Conservation (phyloP, 371 early-diverging fungal species). For the Apophysomyces trapeziformis region DNA sequence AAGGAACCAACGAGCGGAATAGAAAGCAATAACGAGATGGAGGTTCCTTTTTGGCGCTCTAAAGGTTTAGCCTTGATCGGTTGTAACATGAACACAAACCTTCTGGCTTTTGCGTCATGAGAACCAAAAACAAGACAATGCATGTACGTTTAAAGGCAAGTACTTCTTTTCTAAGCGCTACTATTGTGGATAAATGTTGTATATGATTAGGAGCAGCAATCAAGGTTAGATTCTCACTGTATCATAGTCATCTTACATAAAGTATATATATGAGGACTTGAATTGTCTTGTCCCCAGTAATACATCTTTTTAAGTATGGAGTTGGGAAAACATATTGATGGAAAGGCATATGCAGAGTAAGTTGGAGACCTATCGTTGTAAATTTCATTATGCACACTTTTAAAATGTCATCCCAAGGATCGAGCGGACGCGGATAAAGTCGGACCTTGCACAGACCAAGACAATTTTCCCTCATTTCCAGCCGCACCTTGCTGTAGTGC, state of each 20-base stretch:
- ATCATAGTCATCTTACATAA: too few relatives aligned
- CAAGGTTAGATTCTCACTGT: background rate
- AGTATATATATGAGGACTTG: too few relatives aligned
- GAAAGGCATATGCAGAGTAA: slow-evolving; percentile 72
- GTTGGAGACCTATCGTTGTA: slow-evolving; percentile 8
- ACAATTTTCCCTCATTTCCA: slow-evolving; percentile 61
- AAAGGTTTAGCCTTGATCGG: slow-evolving; percentile 4
- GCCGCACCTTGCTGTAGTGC: slow-evolving; percentile 86
- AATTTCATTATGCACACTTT: background rate
- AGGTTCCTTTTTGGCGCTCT: background rate
- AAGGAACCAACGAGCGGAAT: background rate
- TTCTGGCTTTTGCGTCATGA: too few relatives aligned
- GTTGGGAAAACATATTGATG: slow-evolving; percentile 50
- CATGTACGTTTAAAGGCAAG: background rate
- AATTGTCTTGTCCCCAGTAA: too few relatives aligned
- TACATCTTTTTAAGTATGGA: too few relatives aligned
- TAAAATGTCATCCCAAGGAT: slow-evolving; percentile 30
- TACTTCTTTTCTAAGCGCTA: background rate
- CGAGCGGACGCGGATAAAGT: slow-evolving; percentile 62
- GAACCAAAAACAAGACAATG: background rate
- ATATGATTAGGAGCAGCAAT: background rate
- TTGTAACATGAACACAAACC: background rate
- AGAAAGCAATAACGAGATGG: background rate
- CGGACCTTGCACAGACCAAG: slow-evolving; percentile 65
- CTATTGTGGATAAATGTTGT: background rate